Percentiles rank a stretch among this genome's conserved stretches.
Conservation (phyloP, 257 asterid genomes). For the Solanum piurae region DNA sequence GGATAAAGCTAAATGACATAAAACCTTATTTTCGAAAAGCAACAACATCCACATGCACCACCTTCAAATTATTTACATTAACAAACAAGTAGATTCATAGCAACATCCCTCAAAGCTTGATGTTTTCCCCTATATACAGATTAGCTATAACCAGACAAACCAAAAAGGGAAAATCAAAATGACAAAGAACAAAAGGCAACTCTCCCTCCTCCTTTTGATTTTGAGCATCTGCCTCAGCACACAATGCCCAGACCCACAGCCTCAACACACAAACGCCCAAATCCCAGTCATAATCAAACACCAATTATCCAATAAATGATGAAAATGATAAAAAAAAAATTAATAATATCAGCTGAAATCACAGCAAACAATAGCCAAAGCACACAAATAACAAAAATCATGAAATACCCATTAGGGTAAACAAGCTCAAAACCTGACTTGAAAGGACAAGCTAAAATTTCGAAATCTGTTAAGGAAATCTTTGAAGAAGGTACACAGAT, state of each 20-base stretch:
- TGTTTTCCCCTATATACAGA: not conserved
- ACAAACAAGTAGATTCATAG: not conserved
- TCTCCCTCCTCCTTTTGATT: not conserved
- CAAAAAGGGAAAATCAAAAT: not conserved
- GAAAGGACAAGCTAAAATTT: not conserved
- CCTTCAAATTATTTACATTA: not conserved
- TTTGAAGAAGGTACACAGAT: not conserved
- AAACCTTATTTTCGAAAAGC: not conserved
- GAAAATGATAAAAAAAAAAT: too few species aligned
- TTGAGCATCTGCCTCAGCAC: not conserved
- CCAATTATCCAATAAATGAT: not conserved
- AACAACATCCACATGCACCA: not conserved
- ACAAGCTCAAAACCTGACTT: not conserved
- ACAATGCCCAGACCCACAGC: not conserved
- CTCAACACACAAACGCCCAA: not conserved
- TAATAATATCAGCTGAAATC: not conserved
- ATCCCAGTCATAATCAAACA: not conserved
- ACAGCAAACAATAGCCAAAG: not conserved
- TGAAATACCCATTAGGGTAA: not conserved
- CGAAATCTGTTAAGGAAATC: not conserved
- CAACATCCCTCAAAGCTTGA: not conserved
- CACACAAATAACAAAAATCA: not conserved
- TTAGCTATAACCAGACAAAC: not conserved
- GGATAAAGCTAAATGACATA: not conserved
- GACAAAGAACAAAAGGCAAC: not conserved